Base-by-base conservation (phyloP, 2,329 filamentous ascomycete genomes). In the Cordyceps cicadae region DNA sequence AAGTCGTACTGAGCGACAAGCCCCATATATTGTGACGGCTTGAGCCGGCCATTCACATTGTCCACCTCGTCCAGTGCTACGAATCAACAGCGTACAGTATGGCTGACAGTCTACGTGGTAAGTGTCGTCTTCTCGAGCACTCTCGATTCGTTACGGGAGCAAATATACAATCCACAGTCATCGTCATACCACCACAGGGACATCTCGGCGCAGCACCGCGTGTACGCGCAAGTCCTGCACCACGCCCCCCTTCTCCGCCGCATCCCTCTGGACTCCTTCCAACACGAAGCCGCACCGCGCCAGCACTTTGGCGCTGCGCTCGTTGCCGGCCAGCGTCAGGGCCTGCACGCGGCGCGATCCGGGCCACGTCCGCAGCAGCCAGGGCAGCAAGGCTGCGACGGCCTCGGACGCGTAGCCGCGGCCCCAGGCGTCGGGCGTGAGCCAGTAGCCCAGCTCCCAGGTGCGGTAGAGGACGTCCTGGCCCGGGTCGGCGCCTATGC, bases 381-480 rank as follows among this genome's bases (percentile, higher is more conserved):
- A 83, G 26, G 64, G 66, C 17, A 69, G 66, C 54, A 81, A 75
- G 1, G 63, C 77, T 3, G 34, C 52, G 2, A 74, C 61, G 15
- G 74, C 77, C 63, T 76, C 77, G 1, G 71, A 75, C 60, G 71
- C 74, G 60, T 79, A 73, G 1, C 81, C 80, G 34, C 71, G 72
- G 0, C 79, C 77, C 80, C 79, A 80, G 53, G 71, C 68, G 12
- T 68, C 64, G 43, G 69, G 70, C 0, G 71, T 74, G 26, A 79
- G 45, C 74, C 76, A 81, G 70, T 82, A 83, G 5, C 80, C 81
- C 0, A 83, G 7, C 69, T 82, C 78, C 66, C 74, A 73, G 4
- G 74, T 77, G 53, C 73, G 71, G 64, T 71, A 73, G 62, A 79
- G 71, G 64, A 77, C 69, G 58, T 79, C 75, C 15, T 64, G 63